Base-by-base conservation (phyloP, 768 basidiomycete species). In the Gymnopilus dilepis region DNA sequence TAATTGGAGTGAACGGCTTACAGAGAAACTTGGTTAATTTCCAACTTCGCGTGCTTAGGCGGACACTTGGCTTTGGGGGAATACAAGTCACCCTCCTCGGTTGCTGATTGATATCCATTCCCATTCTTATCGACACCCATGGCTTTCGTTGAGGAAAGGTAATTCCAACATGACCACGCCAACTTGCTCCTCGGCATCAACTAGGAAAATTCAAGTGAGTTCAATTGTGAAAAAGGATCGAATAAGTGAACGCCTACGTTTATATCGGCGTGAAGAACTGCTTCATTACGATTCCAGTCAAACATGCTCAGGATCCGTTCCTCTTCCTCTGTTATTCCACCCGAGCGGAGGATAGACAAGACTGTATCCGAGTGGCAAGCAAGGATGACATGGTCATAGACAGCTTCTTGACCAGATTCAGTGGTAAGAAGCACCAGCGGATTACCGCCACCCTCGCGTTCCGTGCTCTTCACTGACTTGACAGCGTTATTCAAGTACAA, bases 131-230 rank as follows among this genome's bases (percentile, higher is more conserved):
- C 26, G 17, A 37, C 45, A n/a, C 34, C 30, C 11, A 63, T 57
- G 30, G 56, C 17, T 22, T 57, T 62, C 0, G 83, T 85, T 34
- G 73, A 77, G 0, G 88, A 86, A n/a, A 91, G 72, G 69, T 90
- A 92, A 70, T 92, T 93, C 90, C 90, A 92, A 65, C 88, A 88
- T 0, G 89, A 87, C 87, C 90, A 92, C 0, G 88, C 89, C 11
- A 76, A 63, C 19, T 82, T 75, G 50, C 77, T 76, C 58, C 76
- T 77, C 0, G 90, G 92, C 89, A 92, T 91, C 13, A 92, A 70
- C 88, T 91, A 47, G 12, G 6, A 15, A 8, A 7, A 26, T 12
- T 13, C 22, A 41, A 21, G 34, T 4, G 13, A n/a, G 21, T n/a
- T 11, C 19, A 42, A 26, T 28, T 7, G n/a, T 24, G 3, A 6